These are phyloP conservation scores for Solanum bukasovii DNA, from an alignment of 257 asterid genomes.

Conservation along the genomic window DNA sequence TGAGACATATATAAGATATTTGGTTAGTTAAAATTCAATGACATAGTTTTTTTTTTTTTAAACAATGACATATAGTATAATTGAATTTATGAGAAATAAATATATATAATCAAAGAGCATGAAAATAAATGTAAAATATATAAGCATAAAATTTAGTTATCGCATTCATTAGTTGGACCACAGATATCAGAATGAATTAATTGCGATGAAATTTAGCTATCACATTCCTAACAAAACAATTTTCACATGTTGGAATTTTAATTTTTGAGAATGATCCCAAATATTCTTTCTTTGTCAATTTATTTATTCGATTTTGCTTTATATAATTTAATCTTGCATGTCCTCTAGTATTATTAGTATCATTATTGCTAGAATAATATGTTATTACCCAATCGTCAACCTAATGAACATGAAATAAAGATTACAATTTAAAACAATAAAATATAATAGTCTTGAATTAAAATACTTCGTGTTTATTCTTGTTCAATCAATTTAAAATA, in stretches of 20 bases:
- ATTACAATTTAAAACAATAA: too few species aligned
- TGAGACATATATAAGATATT: too few species aligned
- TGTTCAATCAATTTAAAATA: neutral
- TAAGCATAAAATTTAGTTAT: neutral
- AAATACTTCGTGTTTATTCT: too few species aligned
- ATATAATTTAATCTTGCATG: neutral
- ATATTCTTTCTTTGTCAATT: neutral
- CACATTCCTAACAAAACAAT: neutral
- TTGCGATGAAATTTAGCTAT: neutral
- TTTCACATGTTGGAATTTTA: neutral
- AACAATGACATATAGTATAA: too few species aligned
- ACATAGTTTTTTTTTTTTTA: too few species aligned
- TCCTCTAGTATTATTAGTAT: too few species aligned
- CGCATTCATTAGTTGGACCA: neutral
- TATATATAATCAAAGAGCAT: accelerated
- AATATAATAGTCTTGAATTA: too few species aligned
- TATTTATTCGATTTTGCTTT: neutral
- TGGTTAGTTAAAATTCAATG: too few species aligned
- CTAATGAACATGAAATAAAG: neutral
- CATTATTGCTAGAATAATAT: neutral
- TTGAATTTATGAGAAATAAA: neutral
- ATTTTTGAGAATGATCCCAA: neutral
- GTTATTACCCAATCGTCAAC: neutral
- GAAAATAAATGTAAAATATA: neutral
- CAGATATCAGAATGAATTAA: neutral